These are phyloP conservation scores for Kentomonas sorsogonicus DNA, from an alignment of 208 protist species.

Conservation along the genomic window DNA sequence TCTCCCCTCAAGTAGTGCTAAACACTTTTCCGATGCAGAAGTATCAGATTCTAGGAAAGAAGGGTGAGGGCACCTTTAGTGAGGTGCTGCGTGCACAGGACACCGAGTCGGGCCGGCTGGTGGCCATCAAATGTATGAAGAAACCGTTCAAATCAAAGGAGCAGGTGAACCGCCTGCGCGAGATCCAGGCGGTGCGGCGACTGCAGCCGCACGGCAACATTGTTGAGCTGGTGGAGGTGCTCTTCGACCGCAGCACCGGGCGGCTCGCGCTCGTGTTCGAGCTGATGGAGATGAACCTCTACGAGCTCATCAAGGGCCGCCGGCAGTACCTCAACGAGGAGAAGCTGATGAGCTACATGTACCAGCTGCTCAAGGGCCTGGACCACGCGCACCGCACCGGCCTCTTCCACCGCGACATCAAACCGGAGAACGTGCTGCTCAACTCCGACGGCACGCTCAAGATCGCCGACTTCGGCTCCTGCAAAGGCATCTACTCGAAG, in stretches of 20 bases:
- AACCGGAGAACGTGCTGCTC: conserved; percentile 96
- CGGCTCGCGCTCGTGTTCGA: conserved; percentile 96
- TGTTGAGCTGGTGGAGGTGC: conserved; percentile 93
- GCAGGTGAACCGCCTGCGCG: conserved; percentile 95
- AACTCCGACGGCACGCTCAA: conserved; percentile 81
- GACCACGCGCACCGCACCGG: conserved; percentile 91
- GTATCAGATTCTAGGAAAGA: conserved; percentile 94
- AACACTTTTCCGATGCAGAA: conserved; percentile 68
- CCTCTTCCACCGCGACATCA: conserved; percentile 95
- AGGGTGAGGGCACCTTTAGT: conserved; percentile 97
- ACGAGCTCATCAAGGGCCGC: conserved; percentile 93
- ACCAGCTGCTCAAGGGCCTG: conserved; percentile 87
- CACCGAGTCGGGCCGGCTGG: conserved; percentile 81
- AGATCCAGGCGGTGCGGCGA: conserved; percentile 93
- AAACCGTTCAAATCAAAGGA: conserved; percentile 90
- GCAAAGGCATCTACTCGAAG: conserved; percentile 73
- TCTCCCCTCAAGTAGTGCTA: too few species aligned
- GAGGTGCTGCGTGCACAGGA: conserved; percentile 95
- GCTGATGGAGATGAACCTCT: conserved; percentile 97
- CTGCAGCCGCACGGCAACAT: conserved; percentile 94
- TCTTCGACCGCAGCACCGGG: conserved; percentile 91
- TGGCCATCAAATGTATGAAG: conserved; percentile 98
- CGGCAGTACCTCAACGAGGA: conserved; percentile 84
- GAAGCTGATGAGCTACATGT: conserved; percentile 84
- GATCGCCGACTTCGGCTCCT: conserved; percentile 92